Evolutionary conservation across 495 filamentous ascomycete genomes (phyloP).

Genomic region (Cercophora samala): DNA sequence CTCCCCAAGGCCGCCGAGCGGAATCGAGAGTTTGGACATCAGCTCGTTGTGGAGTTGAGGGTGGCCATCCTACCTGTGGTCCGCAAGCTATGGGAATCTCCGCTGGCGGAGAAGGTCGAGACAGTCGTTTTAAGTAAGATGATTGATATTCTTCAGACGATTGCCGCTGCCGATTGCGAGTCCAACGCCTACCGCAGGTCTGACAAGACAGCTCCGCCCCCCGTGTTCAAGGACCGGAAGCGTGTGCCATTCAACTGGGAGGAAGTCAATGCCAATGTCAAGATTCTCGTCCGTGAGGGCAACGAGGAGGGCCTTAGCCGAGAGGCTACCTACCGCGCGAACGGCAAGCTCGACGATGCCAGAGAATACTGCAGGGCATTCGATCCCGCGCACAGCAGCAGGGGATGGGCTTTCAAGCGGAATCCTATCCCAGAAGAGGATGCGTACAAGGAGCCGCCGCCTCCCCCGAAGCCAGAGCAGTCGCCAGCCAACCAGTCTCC

Average conservation of each 20-base stretch:
- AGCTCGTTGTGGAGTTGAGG: conserved; percentile 85
- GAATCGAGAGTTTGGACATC: conserved; percentile 62
- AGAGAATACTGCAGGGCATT: conserved; percentile 69
- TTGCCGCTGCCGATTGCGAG: conserved; percentile 75
- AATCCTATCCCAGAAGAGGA: conserved; percentile 66
- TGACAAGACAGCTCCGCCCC: conserved; percentile 23
- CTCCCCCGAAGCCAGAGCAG: conserved; percentile 20
- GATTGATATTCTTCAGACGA: conserved; percentile 77
- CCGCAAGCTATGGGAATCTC: conserved; percentile 76
- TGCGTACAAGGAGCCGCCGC: conserved; percentile 21
- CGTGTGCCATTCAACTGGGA: conserved; percentile 31
- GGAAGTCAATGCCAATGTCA: conserved; percentile 43
- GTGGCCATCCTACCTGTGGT: conserved; percentile 78
- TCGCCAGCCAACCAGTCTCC: not conserved
- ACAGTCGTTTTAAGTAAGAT: conserved; percentile 72
- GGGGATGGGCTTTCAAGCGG: conserved; percentile 43
- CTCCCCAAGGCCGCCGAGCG: conserved; percentile 54
- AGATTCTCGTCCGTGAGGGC: conserved; percentile 44
- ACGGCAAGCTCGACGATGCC: conserved; percentile 57
- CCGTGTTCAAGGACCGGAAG: conserved; percentile 30
- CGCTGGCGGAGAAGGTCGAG: conserved; percentile 72
- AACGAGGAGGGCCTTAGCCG: conserved; percentile 57
- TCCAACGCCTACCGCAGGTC: conserved; percentile 56
- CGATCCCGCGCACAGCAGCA: conserved; percentile 24
- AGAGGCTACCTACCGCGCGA: conserved; percentile 83